Base-by-base conservation (phyloP, 2,329 filamentous ascomycete species). In the Epicoccum nigrum region DNA sequence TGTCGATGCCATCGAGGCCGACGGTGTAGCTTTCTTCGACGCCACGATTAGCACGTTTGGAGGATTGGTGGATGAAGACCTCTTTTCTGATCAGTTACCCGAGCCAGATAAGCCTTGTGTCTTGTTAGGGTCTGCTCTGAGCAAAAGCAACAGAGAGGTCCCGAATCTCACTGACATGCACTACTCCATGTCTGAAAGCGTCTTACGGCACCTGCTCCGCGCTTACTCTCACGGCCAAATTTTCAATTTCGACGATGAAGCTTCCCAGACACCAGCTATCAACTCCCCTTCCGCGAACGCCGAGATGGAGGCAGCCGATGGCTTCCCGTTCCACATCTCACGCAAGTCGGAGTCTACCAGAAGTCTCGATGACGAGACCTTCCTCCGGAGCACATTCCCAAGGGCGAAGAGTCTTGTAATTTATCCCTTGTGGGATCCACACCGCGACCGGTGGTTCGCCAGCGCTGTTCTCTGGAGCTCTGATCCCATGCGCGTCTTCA, bases 381-480 rank as follows among this genome's bases (percentile, higher is more conserved):
- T 68, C 15, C 56, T 73, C 3, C 62, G 64, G 35, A 67, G 64
- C 25, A 54, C 67, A 1, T 72, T 73, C 32, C 73, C 72, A 0
- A 64, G 60, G 27, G 74, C 73, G 7, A 67, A 69, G 21, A 74
- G 70, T 45, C 50, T 76, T 2, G 64, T 74, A 0, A 55, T 75
- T 9, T 73, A 74, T 50, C 73, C 74, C 1, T 42, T 77, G 11
- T 76, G 72, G 70, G 73, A 77, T 44, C 63, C 66, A 2, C 70
- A 71, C 38, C 67, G 69, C 13, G 69, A 73, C 16, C 60, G 71
- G 21, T 76, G 71, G 67, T 74, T 67, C 54, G 69, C 72, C 4
- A 71, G 68, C 25, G 64, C 66, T n/a, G 58, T 74, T 21, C 68
- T 72, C 7, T 74, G 71, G 72, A 71, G 65, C 30, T 70, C 66